These are phyloP conservation scores for Cercospora zeina DNA, from an alignment of 2,329 filamentous ascomycete species.

Conservation along the genomic window DNA sequence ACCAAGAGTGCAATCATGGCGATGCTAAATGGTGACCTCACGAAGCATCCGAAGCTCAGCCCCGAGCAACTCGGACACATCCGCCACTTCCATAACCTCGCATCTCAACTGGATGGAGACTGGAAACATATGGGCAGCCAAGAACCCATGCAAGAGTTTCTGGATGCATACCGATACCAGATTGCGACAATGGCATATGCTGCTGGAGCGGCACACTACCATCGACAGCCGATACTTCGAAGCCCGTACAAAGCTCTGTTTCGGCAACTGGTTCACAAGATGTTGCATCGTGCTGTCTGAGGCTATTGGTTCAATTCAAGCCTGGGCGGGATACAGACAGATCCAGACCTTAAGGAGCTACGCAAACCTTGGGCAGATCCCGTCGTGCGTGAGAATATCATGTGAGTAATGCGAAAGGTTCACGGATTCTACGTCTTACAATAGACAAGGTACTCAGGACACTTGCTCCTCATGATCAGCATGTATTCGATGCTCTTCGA, in stretches of 20 bases:
- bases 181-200: slow-evolving; percentile 48
- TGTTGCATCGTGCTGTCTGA: slow-evolving; percentile 48
- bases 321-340: slow-evolving; percentile 39
- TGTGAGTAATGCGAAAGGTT: slow-evolving; percentile 33
- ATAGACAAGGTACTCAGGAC: slow-evolving; percentile 35
- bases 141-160: slow-evolving; percentile 45
- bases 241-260: slow-evolving; percentile 42
- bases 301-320: slow-evolving; percentile 48
- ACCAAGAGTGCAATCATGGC: neutral
- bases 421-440: neutral
- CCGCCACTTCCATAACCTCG: slow-evolving; percentile 44
- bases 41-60: slow-evolving; percentile 25
- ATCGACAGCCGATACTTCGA: slow-evolving; percentile 43
- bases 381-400: slow-evolving; percentile 46
- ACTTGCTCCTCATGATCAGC: slow-evolving; percentile 45
- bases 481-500: slow-evolving; percentile 49
- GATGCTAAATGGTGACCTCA: slow-evolving; percentile 4
- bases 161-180: slow-evolving; percentile 45
- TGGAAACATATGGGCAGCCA: slow-evolving; percentile 41
- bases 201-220: slow-evolving; percentile 43
- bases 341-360: slow-evolving; percentile 45
- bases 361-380: slow-evolving; percentile 49
- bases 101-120: slow-evolving; percentile 35
- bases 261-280: slow-evolving; percentile 44
- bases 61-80: slow-evolving; percentile 40